phyloP scores from a whole-genome alignment of 306 rosid species.

The Sophora flavescens region DNA sequence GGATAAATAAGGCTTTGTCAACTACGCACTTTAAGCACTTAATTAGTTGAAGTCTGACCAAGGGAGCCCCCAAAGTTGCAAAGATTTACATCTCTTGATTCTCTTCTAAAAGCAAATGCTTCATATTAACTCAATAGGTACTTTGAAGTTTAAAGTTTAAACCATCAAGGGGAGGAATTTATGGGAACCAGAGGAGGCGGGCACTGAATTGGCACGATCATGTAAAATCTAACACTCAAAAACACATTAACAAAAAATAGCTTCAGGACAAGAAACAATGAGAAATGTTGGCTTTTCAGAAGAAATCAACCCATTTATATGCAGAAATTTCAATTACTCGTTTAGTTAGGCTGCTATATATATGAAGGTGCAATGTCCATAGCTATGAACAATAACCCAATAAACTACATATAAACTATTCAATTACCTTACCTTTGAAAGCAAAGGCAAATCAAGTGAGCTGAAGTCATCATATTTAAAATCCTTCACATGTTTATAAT shows the following conservation, averaged over 20 bases:
- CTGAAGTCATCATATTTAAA: conserved; percentile 91
- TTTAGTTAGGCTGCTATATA: conserved; percentile 28
- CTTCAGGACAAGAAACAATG: conserved; percentile 7
- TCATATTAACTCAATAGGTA: not conserved
- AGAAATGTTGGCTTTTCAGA: conserved; percentile 13
- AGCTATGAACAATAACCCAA: conserved; percentile 19
- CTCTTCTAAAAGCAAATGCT: not conserved
- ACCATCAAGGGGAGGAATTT: not conserved
- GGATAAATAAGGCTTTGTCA: not conserved
- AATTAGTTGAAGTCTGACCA: not conserved
- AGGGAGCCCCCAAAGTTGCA: not conserved
- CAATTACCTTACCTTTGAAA: conserved; percentile 73
- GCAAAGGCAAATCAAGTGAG: conserved; percentile 84
- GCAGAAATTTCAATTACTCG: not conserved
- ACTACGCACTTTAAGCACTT: not conserved
- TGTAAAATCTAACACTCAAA: not conserved
- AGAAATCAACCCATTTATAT: conserved; percentile 26
- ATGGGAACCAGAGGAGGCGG: conserved; percentile 3
- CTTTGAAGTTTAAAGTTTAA: conserved; percentile 1
- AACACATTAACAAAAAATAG: not conserved
- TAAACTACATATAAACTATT: conserved; percentile 36
- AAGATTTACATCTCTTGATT: not conserved
- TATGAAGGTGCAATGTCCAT: conserved; percentile 38
- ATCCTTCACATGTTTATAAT: conserved; percentile 89
- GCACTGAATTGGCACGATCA: conserved; percentile 6